Conservation (phyloP, 2,329 filamentous ascomycete species). For the Paecilomyces dactylethromorphus region DNA sequence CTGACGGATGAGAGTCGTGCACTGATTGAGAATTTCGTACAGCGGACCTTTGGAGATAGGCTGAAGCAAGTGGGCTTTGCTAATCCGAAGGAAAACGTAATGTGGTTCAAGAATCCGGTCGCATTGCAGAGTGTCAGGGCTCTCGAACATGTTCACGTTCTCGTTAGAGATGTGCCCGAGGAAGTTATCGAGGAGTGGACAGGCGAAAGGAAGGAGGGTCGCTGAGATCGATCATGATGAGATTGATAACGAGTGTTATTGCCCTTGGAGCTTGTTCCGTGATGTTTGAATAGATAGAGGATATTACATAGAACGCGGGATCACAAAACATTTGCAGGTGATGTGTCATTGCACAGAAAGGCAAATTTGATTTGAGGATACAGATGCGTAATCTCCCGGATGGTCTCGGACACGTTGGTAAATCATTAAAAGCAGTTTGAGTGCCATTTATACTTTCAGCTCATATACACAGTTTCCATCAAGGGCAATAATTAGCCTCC, state of each 20-base stretch:
- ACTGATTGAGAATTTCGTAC: conserved; percentile 45
- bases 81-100: conserved; percentile 39
- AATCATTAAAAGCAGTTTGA: too few species aligned
- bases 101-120: conserved; percentile 62
- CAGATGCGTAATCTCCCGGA: not conserved
- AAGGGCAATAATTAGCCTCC: not conserved
- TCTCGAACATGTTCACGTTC: conserved; percentile 52
- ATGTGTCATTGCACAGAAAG: too few species aligned
- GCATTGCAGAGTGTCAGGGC: conserved; percentile 55
- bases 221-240: conserved; percentile 3
- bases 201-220: conserved; percentile 16
- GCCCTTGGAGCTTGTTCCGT: not conserved
- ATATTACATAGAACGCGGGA: too few species aligned
- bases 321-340: too few species aligned
- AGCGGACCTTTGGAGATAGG: conserved; percentile 42
- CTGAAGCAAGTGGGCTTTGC: conserved; percentile 26
- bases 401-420: too few species aligned
- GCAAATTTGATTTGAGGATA: not conserved
- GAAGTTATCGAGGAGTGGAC: conserved; percentile 40
- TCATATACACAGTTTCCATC: not conserved
- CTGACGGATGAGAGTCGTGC: conserved; percentile 44
- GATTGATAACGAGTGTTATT: not conserved
- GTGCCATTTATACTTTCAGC: not conserved
- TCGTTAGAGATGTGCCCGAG: conserved; percentile 44
- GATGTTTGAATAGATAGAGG: not conserved